phyloP scores from a whole-genome alignment of 2,329 filamentous ascomycete genomes.

The Diaporthe helianthi region DNA sequence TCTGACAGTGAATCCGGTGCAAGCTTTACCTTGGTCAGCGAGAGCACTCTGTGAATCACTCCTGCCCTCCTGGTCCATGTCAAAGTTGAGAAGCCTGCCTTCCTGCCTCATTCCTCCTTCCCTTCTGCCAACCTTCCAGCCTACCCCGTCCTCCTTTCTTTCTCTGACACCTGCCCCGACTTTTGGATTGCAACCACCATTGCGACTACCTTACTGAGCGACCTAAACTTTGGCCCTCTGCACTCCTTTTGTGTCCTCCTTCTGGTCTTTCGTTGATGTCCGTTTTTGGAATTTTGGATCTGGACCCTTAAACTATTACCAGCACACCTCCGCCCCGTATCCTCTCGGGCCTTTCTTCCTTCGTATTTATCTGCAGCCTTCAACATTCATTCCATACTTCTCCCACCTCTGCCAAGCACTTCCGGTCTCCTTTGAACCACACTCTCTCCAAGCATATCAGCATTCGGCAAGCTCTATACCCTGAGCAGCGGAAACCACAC shows the following conservation, averaged over 20 bases:
- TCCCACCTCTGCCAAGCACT: background rate
- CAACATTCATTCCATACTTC: background rate
- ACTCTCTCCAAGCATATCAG: background rate
- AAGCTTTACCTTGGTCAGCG: background rate
- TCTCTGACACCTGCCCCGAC: background rate
- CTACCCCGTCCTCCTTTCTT: background rate
- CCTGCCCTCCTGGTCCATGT: background rate
- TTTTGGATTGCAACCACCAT: background rate
- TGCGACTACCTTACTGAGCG: background rate
- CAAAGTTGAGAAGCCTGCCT: background rate
- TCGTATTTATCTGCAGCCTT: background rate
- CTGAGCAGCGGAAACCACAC: background rate
- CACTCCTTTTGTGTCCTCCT: background rate
- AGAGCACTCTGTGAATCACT: background rate
- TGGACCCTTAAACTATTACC: background rate
- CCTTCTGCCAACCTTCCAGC: background rate
- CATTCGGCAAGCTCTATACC: background rate
- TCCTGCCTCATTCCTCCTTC: background rate
- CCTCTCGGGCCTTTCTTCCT: background rate
- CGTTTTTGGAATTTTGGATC: slow-evolving; percentile 19
- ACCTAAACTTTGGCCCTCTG: background rate
- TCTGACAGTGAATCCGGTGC: background rate
- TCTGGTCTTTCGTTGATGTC: background rate
- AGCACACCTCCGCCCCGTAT: background rate
- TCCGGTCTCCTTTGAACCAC: background rate